These are phyloP conservation scores for Platanthera zijinensis DNA, from an alignment of 106 monocot species.

Conservation along the genomic window DNA sequence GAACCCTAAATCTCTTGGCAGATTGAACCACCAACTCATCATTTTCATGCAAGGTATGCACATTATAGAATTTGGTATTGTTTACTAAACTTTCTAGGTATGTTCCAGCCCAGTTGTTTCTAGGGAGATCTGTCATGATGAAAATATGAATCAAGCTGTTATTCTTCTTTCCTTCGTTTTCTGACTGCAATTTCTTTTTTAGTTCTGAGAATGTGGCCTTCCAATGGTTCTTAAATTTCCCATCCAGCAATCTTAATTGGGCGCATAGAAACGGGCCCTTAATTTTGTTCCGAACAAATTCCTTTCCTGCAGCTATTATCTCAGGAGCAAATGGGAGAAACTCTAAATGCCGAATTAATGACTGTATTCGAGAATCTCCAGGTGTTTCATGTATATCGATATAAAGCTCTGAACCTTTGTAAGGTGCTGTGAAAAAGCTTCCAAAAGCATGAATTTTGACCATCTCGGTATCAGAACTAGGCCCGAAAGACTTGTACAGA, in stretches of 20 bases:
- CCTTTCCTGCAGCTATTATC: conserved; percentile 56
- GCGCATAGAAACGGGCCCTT: conserved; percentile 79
- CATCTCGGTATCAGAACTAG: conserved; percentile 47
- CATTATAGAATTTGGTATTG: conserved; percentile 32
- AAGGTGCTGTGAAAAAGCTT: conserved; percentile 51
- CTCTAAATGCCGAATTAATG: conserved; percentile 39
- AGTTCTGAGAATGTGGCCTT: conserved; percentile 63
- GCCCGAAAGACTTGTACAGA: conserved; percentile 63
- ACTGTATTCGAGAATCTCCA: conserved; percentile 34
- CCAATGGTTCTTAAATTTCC: conserved; percentile 97
- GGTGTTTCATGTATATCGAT: conserved; percentile 69
- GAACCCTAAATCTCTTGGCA: conserved; percentile 47
- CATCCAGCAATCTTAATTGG: conserved; percentile 86
- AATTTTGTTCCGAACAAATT: conserved; percentile 45
- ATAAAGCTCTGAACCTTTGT: conserved; percentile 68
- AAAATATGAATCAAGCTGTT: conserved; percentile 53
- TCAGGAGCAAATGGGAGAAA: conserved; percentile 75
- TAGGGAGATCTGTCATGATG: conserved; percentile 89
- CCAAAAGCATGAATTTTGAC: conserved; percentile 54
- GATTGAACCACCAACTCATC: conserved; percentile 46
- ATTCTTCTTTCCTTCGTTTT: conserved; percentile 17
- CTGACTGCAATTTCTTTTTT: conserved; percentile 41
- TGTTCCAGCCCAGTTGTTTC: conserved; percentile 61
- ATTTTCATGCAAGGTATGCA: conserved; percentile 45
- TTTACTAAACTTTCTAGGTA: conserved; percentile 51